Conservation (phyloP, 139 green algal genomes). For the Picochlorum sp. region DNA sequence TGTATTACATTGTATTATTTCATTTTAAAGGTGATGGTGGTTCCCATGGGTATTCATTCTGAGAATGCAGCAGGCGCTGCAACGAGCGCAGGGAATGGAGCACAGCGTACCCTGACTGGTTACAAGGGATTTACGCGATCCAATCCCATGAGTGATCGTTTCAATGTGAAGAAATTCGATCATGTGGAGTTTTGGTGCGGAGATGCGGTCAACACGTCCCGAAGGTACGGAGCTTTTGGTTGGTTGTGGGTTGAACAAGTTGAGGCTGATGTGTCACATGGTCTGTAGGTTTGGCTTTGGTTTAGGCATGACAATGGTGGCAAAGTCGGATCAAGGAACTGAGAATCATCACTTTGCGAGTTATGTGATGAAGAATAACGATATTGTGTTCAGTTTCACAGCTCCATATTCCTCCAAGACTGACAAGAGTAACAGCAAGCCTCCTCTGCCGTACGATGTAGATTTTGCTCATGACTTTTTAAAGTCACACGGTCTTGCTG, state of each 20-base stretch:
- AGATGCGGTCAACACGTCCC: conserved; percentile 78
- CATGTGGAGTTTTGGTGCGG: conserved; percentile 90
- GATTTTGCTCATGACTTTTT: conserved; percentile 66
- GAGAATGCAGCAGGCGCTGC: background rate
- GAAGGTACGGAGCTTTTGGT: background rate
- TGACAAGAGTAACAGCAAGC: conserved; percentile 12
- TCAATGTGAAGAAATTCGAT: conserved; percentile 71
- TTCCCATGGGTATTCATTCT: too few species aligned
- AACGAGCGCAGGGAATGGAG: background rate
- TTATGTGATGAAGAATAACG: conserved; percentile 74
- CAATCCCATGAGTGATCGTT: conserved; percentile 70
- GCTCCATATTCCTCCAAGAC: conserved; percentile 67
- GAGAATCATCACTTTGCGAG: conserved; percentile 73
- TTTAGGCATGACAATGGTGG: conserved; percentile 83
- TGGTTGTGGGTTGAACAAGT: background rate
- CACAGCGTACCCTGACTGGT: conserved; percentile 12
- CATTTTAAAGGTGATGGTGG: too few species aligned
- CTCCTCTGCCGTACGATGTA: conserved; percentile 40
- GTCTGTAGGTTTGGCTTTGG: conserved; percentile 70
- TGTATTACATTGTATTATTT: too few species aligned
- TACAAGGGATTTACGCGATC: conserved; percentile 23
- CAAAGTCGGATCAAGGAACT: conserved; percentile 81
- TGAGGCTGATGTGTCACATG: conserved; percentile 17
- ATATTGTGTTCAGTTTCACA: conserved; percentile 90
- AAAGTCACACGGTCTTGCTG: conserved; percentile 77